A percentile compares a stretch with the other conserved stretches of the same genome.
phyloP scores from a whole-genome alignment of 345 rosid genomes.

The Heritiera littoralis region DNA sequence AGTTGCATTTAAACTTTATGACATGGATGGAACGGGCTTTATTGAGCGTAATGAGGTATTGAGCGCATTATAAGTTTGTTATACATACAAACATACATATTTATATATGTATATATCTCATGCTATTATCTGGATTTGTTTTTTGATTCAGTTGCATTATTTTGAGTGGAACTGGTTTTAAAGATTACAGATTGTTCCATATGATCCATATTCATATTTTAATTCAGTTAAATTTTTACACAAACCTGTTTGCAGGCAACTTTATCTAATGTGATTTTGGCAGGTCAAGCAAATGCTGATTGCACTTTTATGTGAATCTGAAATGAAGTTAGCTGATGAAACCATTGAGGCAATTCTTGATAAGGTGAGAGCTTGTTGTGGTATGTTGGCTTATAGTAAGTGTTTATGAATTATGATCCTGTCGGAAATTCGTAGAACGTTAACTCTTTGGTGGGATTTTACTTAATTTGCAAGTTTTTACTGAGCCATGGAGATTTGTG shows the following conservation, averaged over 20 bases:
- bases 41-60: constrained; percentile 96
- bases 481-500: constrained; percentile 6
- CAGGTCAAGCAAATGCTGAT: constrained; percentile 99
- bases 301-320: constrained; percentile 95
- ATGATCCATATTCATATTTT: constrained; percentile 1
- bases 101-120: neutral
- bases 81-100: neutral
- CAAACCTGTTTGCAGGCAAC: constrained; percentile 28
- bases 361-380: constrained; percentile 51
- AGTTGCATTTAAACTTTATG: constrained; percentile 96
- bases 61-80: neutral
- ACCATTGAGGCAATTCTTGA: constrained; percentile 93
- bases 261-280: constrained; percentile 39
- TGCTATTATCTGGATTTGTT: constrained; percentile 2
- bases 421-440: neutral
- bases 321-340: constrained; percentile 96
- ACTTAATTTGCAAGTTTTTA: neutral
- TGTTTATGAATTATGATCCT: neutral
- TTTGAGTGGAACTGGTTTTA: neutral
- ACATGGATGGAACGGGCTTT: constrained; percentile 83
- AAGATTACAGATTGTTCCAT: neutral
- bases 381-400: neutral
- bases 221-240: constrained; percentile 16
- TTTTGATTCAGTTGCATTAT: neutral
- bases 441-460: neutral